These are phyloP conservation scores for Chytriomyces sp. DNA, from an alignment of 192 early-diverging fungal genomes.

Conservation along the genomic window DNA sequence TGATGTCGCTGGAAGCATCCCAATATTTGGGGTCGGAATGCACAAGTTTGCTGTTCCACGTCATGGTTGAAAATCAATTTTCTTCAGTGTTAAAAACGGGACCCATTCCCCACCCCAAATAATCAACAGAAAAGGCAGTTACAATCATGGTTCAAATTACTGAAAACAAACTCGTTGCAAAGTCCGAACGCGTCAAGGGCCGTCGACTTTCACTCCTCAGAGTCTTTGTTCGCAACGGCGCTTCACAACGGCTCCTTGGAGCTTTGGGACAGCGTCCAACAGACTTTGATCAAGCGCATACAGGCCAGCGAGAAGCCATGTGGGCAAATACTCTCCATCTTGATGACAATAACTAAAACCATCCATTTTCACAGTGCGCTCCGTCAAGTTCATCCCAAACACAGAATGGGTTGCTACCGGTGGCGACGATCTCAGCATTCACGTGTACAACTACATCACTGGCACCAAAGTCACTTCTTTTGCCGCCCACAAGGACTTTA, in stretches of 20 bases:
- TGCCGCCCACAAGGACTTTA: conserved; percentile 84
- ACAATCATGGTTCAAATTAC: background rate
- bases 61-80: conserved; percentile 43
- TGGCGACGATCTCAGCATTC: conserved; percentile 98
- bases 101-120: no score
- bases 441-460: conserved; percentile 93
- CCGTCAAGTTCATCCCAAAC: conserved; percentile 89
- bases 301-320: background rate
- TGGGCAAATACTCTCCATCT: conserved; percentile 30
- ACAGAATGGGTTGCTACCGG: conserved; percentile 95
- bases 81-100: no score
- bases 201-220: background rate
- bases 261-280: conserved; percentile 82
- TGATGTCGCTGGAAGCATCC: background rate
- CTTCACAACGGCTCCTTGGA: conserved; percentile 96
- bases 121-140: no score
- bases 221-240: conserved; percentile 51
- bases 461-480: conserved; percentile 46
- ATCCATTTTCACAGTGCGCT: conserved; percentile 70
- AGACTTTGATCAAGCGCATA: background rate
- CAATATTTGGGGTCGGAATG: background rate
- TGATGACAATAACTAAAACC: background rate
- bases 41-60: no score
- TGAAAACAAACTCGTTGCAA: background rate
- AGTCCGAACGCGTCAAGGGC: background rate